Percentiles rank a stretch among this genome's conserved stretches.
phyloP scores from a whole-genome alignment of 1,139 yeast genomes.

The Hyphopichia khmerensis region DNA sequence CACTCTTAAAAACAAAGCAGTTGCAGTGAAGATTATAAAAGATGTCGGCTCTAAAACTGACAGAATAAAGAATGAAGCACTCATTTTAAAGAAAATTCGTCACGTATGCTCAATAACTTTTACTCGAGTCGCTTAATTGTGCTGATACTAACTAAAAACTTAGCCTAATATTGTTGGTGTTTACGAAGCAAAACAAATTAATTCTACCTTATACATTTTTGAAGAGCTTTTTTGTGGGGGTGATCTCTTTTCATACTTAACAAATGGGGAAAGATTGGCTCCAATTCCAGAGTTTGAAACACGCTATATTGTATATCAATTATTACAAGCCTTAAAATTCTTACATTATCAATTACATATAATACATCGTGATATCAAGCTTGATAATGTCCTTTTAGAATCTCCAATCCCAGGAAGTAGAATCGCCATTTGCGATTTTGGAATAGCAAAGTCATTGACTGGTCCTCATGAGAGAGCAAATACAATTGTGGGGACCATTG shows the following conservation, averaged over 20 bases:
- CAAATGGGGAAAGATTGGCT: constrained; percentile 36
- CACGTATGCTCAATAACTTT: constrained; percentile 31
- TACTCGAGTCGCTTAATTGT: too few relatives aligned
- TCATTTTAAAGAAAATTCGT: constrained; percentile 30
- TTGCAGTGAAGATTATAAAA: constrained; percentile 53
- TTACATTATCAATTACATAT: constrained; percentile 35
- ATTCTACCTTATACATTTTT: constrained; percentile 43
- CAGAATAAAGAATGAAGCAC: constrained; percentile 33
- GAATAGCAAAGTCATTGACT: constrained; percentile 49
- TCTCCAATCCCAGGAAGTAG: constrained; percentile 52
- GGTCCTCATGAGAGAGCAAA: constrained; percentile 35
- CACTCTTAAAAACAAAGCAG: constrained; percentile 18
- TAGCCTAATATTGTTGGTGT: constrained; percentile 47
- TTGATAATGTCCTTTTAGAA: constrained; percentile 57
- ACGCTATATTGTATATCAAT: constrained; percentile 53
- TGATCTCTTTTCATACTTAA: constrained; percentile 61
- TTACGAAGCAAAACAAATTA: constrained; percentile 36
- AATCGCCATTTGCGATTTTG: constrained; percentile 64
- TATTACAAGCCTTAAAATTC: constrained; percentile 52
- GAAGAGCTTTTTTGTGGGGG: constrained; percentile 62
- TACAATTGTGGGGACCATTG: constrained; percentile 66
- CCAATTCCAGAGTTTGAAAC: constrained; percentile 55
- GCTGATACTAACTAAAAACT: constrained; percentile 5
- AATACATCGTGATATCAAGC: constrained; percentile 27
- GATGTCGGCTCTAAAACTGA: constrained; percentile 18